phyloP scores from a whole-genome alignment of 768 basidiomycete species.

The Boletus eberwhitei region DNA sequence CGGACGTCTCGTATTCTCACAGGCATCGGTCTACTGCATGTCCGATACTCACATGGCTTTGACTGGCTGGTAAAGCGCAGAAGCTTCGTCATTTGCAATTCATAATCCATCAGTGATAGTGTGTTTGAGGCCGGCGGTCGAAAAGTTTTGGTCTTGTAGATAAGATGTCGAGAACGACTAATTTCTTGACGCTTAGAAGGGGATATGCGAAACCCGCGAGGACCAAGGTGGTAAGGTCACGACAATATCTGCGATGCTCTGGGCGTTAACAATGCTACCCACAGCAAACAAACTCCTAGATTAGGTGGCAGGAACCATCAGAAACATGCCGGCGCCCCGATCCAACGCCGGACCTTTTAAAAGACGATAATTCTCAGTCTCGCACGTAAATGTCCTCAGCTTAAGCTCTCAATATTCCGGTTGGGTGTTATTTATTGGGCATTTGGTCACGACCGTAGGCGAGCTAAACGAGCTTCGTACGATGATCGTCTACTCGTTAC shows the following conservation, averaged over 20 bases:
- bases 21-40: neutral
- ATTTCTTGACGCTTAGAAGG: neutral
- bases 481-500: neutral
- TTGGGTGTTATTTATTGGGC: too few relatives aligned
- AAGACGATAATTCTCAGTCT: too few relatives aligned
- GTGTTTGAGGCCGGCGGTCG: too few relatives aligned
- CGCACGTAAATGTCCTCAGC: too few relatives aligned
- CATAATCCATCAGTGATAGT: neutral
- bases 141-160: neutral
- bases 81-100: neutral
- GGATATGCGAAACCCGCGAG: neutral
- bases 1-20: conserved; percentile 5
- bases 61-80: neutral
- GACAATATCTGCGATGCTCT: neutral
- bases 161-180: neutral
- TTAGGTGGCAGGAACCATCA: neutral
- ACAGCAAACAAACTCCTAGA: neutral
- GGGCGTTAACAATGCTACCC: neutral
- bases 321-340: neutral
- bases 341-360: neutral
- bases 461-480: neutral
- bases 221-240: neutral
- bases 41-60: neutral
- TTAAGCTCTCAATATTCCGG: too few relatives aligned
- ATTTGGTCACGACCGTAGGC: too few relatives aligned